Evolutionary conservation across 78 protist genomes (phyloP), one percentile per base, ranked within the genome.

Genomic region (Ministeria vibrans): DNA sequence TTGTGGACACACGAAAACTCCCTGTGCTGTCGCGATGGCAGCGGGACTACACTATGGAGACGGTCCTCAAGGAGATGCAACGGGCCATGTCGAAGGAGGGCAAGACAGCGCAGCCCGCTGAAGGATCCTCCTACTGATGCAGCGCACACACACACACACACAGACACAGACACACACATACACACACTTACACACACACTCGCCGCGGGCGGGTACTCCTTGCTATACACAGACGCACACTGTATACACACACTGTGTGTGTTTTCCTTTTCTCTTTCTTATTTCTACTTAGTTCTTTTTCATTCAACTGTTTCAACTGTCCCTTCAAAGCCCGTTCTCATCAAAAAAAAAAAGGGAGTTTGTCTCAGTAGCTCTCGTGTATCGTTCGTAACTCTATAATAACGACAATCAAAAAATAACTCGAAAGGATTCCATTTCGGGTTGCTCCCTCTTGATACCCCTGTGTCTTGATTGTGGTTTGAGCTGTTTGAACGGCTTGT

Each of bases 91-190:
- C n/a, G 55, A 49, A 9, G 55, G n/a, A 49, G n/a, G 15, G 15
- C 55, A 49, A 15, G 9, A 49, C 9, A 49, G 55, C n/a, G n/a
- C 9, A 49, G 55, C 55, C 55, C 9, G 55, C 15, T 9, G 55
- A 49, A 32, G 70, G 36, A 63, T 7, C 9, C 38, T 22, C 70
- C 11, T 13, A 18, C 18, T 27, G 70, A 63, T 22, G 18, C 34
- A 32, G 51, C 43, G 51, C 76, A 28, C 76, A 9, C 76, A 71
- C 11, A 71, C 76, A 71, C 76, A 71, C 51, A 71, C 11, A 28
- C 51, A 71, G 46, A 71, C 30, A 71, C 76, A 71, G 46, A 71
- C 76, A 71, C 76, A 71, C 43, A 44, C 76, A 71, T 43, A 71
- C 76, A 71, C 76, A 71, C 11, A 71, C 76, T 32, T 43, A 71